A percentile compares a stretch with the other conserved stretches of the same genome.
Conservation (phyloP, 2,329 filamentous ascomycete species). For the Neurospora crassa region DNA sequence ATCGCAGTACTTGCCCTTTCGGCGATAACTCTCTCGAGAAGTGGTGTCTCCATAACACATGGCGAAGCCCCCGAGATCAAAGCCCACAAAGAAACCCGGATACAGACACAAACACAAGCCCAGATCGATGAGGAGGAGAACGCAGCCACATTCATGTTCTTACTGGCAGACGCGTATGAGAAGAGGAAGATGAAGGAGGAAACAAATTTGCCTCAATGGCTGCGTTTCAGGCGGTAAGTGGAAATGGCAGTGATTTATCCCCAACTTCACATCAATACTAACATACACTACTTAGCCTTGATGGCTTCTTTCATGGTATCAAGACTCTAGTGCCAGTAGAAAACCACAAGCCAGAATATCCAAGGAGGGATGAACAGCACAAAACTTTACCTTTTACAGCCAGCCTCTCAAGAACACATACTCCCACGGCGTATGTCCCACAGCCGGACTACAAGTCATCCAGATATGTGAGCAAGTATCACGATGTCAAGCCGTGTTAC, state of each 20-base stretch:
- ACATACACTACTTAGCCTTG: conserved; percentile 45
- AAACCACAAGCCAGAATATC: conserved; percentile 66
- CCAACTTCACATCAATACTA: conserved; percentile 9
- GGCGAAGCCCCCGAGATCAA: neutral
- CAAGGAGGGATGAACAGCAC: conserved; percentile 31
- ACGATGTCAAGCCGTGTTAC: conserved; percentile 50
- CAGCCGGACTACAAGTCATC: conserved; percentile 55
- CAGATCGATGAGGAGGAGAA: neutral
- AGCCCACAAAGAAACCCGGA: neutral
- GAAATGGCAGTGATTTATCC: neutral
- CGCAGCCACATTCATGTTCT: neutral
- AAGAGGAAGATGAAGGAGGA: conserved; percentile 16
- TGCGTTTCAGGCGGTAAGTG: conserved; percentile 34
- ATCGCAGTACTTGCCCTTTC: conserved; percentile 32
- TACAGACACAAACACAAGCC: neutral
- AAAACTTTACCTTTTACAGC: conserved; percentile 25
- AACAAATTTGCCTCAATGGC: conserved; percentile 26
- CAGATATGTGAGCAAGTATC: conserved; percentile 43
- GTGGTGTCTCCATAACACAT: conserved; percentile 13
- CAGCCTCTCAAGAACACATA: conserved; percentile 30
- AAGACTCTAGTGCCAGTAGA: conserved; percentile 55
- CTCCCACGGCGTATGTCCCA: conserved; percentile 50
- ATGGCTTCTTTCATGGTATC: conserved; percentile 72
- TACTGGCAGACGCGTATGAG: conserved; percentile 5
- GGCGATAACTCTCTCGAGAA: conserved; percentile 30